These are phyloP conservation scores for Primulina eburnea DNA, from an alignment of 257 asterid species.

Conservation along the genomic window DNA sequence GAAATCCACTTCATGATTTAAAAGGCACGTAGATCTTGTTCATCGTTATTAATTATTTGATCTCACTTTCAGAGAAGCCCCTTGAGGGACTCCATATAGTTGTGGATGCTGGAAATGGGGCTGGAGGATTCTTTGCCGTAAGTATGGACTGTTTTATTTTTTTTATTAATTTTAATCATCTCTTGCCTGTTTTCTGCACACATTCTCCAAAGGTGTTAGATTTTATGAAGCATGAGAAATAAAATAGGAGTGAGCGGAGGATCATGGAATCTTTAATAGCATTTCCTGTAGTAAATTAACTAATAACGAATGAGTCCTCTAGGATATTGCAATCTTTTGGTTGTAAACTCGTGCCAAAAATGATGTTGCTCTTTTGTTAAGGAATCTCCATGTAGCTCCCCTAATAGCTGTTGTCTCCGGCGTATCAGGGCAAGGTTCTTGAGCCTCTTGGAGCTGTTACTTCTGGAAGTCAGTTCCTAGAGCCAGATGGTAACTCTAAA, in stretches of 20 bases:
- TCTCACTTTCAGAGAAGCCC: constrained; percentile 75
- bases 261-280: constrained; percentile 3
- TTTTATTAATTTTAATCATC: constrained; percentile 5
- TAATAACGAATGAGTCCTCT: constrained; percentile 6
- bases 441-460: constrained; percentile 95
- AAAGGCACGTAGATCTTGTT: constrained; percentile 24
- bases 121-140: constrained; percentile 97
- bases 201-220: not conserved
- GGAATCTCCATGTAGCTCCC: constrained; percentile 11
- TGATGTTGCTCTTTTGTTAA: constrained; percentile 16
- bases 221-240: not conserved
- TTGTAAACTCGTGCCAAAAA: not conserved
- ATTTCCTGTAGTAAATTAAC: constrained; percentile 8
- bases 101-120: constrained; percentile 99
- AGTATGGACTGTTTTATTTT: constrained; percentile 35
- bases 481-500: constrained; percentile 79
- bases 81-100: constrained; percentile 94
- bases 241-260: not conserved
- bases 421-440: constrained; percentile 84
- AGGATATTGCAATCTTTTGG: constrained; percentile 11
- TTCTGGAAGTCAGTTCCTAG: constrained; percentile 95
- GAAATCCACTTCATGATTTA: constrained; percentile 19
- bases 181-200: constrained; percentile 9
- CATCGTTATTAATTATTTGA: constrained; percentile 18
- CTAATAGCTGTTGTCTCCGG: constrained; percentile 28